phyloP scores from a whole-genome alignment of 1,139 yeast species.

The Debaryomyces sp. region DNA sequence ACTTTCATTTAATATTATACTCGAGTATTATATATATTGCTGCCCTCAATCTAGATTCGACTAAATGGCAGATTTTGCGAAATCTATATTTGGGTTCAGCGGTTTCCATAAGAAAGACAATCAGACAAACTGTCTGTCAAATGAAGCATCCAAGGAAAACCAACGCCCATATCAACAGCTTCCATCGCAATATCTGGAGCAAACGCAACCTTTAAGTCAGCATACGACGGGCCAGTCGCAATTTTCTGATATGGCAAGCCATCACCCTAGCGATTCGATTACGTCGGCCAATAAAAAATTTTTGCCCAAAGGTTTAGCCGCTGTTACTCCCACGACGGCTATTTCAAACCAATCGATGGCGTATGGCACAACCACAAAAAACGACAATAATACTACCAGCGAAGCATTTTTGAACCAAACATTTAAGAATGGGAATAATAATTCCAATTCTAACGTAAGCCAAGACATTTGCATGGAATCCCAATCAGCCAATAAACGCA shows the following conservation, averaged over 20 bases:
- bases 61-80: conserved; percentile 67
- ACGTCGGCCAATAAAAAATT: conserved; percentile 22
- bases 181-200: conserved; percentile 3
- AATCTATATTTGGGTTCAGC: conserved; percentile 60
- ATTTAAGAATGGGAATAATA: conserved; percentile 17
- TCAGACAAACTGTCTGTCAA: conserved; percentile 15
- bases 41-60: not conserved
- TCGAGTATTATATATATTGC: not conserved
- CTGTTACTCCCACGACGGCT: conserved; percentile 65
- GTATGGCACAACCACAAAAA: conserved; percentile 60
- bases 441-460: not conserved
- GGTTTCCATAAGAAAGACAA: conserved; percentile 42
- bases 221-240: conserved; percentile 2
- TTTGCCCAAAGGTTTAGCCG: conserved; percentile 38
- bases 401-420: conserved; percentile 31
- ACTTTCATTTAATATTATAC: not conserved
- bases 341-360: conserved; percentile 62
- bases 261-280: conserved; percentile 4
- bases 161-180: conserved; percentile 9
- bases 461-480: not conserved
- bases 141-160: conserved; percentile 11
- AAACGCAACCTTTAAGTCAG: conserved; percentile 5
- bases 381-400: conserved; percentile 21
- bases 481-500: not conserved
- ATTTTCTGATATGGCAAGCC: not conserved